Evolutionary conservation across 192 early-diverging fungal genomes (phyloP), one percentile per base, ranked within the genome.

Genomic region (Helicostylum pulchrum): DNA sequence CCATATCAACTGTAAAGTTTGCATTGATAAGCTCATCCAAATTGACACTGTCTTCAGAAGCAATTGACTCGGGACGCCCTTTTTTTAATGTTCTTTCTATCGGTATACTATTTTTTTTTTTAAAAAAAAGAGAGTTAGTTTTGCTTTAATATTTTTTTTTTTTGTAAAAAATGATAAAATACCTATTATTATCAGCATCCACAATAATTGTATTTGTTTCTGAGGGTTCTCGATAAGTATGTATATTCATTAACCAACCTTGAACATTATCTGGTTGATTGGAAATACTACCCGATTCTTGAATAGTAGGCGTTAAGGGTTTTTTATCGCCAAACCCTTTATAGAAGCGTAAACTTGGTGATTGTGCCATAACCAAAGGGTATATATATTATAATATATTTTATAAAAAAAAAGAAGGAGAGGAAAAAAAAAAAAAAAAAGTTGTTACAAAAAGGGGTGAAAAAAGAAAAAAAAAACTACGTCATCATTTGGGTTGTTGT

Each of bases 11-110:
- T 1, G 66, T 73, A 43, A 64, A 63, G 56, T 73, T 73, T 12
- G 61, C 49, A 45, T 64, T 59, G 43, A 73, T 73, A 31, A 73
- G 55, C 7, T 73, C 71, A 36, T 73, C 61, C 23, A 73, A 54
- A 52, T 73, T 67, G 17, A 73, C 31, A 42, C 71, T 73, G 50
- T 73, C 71, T 32, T 68, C 66, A 31, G 71, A 73, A 6, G 39
- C 61, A 19, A 64, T 64, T 1, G 71, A 73, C 14, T 64, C 55
- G 32, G 67, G 67, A 8, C 63, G 63, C 9, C 63, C 63, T n/a
- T 54, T 52, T 23, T n/a, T 46, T 9, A 12, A 44, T 12, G 17
- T 30, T 9, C 20, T 54, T 42, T 54, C 52, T 19, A 54, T 53
- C n/a, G 64, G 53, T 42, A 66, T 66, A 7, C 65, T 66, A 59